Percentiles rank a stretch among this genome's conserved stretches.
phyloP scores from a whole-genome alignment of 2,329 filamentous ascomycete genomes.

The Aureobasidium melanogenum region DNA sequence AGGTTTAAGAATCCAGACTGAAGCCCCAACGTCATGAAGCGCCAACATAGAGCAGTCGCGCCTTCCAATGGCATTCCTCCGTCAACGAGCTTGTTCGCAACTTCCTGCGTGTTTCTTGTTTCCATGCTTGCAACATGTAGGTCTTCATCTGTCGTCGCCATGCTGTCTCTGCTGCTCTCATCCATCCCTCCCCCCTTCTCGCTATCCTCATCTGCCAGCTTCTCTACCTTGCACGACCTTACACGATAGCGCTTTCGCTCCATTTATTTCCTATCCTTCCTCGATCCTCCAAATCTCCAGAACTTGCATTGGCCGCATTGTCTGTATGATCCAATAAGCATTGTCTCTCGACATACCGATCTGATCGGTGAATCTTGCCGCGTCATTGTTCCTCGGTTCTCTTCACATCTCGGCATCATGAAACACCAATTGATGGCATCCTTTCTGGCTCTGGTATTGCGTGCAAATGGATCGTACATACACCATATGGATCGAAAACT shows the following conservation, averaged over 20 bases:
- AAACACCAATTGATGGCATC: neutral
- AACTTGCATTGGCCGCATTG: neutral
- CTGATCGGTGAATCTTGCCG: neutral
- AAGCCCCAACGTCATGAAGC: conserved; percentile 7
- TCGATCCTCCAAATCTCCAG: neutral
- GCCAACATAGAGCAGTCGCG: neutral
- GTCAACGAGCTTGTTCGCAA: neutral
- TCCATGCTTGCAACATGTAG: neutral
- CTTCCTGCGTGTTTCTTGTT: conserved; percentile 6
- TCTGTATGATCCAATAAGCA: neutral
- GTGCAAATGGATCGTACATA: conserved; percentile 15
- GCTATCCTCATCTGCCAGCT: neutral
- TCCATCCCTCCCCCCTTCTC: neutral
- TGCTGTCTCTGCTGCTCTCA: neutral
- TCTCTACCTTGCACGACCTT: neutral
- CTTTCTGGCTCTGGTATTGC: neutral
- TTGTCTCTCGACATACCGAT: neutral
- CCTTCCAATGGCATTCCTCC: neutral
- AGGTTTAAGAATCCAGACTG: neutral
- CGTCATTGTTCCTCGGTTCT: neutral
- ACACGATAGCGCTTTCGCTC: neutral
- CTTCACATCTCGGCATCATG: neutral
- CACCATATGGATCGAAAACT: conserved; percentile 24
- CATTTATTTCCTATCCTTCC: neutral
- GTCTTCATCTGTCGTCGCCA: neutral